phyloP scores from a whole-genome alignment of 1,284 basidiomycete species.

The Ganoderma resinaceum region DNA sequence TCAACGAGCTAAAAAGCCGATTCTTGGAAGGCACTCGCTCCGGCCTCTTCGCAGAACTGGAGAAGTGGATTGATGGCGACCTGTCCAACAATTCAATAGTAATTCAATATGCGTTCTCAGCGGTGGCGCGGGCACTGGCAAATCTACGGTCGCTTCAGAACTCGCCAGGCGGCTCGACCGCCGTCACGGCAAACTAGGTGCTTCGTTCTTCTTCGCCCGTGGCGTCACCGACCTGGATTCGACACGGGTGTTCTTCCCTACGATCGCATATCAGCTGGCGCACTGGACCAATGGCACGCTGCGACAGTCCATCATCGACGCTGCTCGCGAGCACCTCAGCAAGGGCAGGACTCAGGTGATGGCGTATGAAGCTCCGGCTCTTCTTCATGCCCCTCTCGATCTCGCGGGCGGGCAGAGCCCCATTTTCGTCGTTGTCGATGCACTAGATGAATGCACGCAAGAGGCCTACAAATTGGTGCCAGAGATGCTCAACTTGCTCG shows the following conservation, averaged over 20 bases:
- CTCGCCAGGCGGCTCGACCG: conserved; percentile 17
- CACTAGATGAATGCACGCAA: conserved; percentile 11
- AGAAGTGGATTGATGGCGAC: conserved; percentile 9
- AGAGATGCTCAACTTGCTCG: conserved; percentile 9
- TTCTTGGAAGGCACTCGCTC: conserved; percentile 27
- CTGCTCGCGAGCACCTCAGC: conserved; percentile 1
- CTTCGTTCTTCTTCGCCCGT: conserved; percentile 24
- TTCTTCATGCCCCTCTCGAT: not conserved
- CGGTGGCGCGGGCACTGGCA: conserved; percentile 27
- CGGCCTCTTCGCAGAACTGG: conserved; percentile 11
- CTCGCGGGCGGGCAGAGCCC: not conserved
- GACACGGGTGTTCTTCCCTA: conserved; percentile 16
- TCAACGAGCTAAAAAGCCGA: conserved; percentile 8
- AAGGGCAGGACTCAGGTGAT: not conserved
- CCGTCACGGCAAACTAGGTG: conserved; percentile 11
- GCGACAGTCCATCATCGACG: not conserved
- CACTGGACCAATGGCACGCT: not conserved
- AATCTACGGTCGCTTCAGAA: conserved; percentile 23
- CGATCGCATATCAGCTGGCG: conserved; percentile 16
- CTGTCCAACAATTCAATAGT: not conserved
- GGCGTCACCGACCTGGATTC: conserved; percentile 11
- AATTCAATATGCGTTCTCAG: conserved; percentile 16
- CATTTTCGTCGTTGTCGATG: conserved; percentile 9
- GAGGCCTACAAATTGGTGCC: conserved; percentile 10
- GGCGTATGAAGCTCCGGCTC: not conserved